Evolutionary conservation across 257 asterid genomes (phyloP).

Genomic region (Solanum pimpinellifolium): DNA sequence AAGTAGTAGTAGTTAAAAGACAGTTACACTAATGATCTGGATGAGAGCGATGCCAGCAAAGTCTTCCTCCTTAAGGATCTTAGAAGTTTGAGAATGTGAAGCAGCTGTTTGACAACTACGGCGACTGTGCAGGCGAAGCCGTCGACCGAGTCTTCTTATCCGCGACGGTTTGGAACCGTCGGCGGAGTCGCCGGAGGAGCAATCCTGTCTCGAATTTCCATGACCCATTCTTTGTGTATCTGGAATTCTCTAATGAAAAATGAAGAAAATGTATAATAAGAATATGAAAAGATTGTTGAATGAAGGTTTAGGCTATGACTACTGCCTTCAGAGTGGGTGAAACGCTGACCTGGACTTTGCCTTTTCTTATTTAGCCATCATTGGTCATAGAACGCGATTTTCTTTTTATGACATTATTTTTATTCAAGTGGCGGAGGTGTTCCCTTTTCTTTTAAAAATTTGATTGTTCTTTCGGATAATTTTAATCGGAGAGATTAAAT

Average conservation of each 20-base stretch:
- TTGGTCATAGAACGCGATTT: not conserved
- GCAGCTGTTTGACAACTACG: constrained; percentile 18
- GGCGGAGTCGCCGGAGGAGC: constrained; percentile 32
- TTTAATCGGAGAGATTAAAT: not conserved
- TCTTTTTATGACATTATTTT: not conserved
- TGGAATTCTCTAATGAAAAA: not conserved
- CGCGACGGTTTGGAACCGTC: constrained; percentile 35
- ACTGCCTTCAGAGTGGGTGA: not conserved
- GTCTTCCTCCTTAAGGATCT: constrained; percentile 49
- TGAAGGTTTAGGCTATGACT: not conserved
- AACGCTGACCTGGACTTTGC: not conserved
- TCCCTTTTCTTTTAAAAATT: not conserved
- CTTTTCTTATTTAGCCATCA: not conserved
- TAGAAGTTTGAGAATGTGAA: constrained; percentile 14
- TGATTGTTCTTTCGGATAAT: not conserved
- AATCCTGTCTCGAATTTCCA: constrained; percentile 33
- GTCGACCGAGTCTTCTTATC: constrained; percentile 37
- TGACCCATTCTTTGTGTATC: constrained; percentile 44
- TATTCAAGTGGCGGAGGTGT: not conserved
- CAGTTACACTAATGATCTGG: constrained; percentile 46
- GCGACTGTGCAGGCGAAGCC: constrained; percentile 50
- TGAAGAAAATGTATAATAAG: not conserved
- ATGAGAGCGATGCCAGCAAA: constrained; percentile 90
- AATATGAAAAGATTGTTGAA: not conserved
- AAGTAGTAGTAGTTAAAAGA: not conserved